Percentiles rank a stretch among this genome's conserved stretches.
phyloP scores from a whole-genome alignment of 1,284 basidiomycete species.

The Boletus sp. region DNA sequence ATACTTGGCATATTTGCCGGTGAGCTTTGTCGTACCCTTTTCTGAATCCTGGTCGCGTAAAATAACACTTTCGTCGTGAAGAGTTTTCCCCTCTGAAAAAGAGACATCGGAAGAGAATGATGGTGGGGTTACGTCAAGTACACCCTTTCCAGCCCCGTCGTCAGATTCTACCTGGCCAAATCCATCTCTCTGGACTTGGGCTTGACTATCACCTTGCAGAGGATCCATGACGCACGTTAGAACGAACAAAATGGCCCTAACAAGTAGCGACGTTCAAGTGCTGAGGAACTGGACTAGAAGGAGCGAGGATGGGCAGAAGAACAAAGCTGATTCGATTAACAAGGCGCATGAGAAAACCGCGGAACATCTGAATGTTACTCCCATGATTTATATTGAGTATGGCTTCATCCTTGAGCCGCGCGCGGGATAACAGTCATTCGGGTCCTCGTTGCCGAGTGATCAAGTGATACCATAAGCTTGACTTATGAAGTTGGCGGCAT shows the following conservation, averaged over 20 bases:
- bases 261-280: background rate
- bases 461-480: too few species aligned
- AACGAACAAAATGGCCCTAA: background rate
- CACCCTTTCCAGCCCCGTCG: background rate
- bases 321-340: background rate
- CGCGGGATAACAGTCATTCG: background rate
- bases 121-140: background rate
- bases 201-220: background rate
- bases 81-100: slow-evolving; percentile 3
- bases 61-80: slow-evolving; percentile 4
- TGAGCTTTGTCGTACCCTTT: slow-evolving; percentile 5
- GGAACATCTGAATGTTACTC: background rate
- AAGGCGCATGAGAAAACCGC: slow-evolving; percentile 1
- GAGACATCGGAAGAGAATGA: background rate
- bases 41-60: slow-evolving; percentile 8
- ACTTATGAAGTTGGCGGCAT: too few species aligned
- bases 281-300: background rate
- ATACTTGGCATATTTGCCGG: slow-evolving; percentile 22
- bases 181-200: background rate
- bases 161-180: background rate
- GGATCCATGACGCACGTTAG: background rate
- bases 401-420: slow-evolving; percentile 16
- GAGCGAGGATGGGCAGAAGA: background rate
- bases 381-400: slow-evolving; percentile 12
- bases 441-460: too few species aligned